Conservation (phyloP, 2,329 filamentous ascomycete species). For the Botrytis fragariae region DNA sequence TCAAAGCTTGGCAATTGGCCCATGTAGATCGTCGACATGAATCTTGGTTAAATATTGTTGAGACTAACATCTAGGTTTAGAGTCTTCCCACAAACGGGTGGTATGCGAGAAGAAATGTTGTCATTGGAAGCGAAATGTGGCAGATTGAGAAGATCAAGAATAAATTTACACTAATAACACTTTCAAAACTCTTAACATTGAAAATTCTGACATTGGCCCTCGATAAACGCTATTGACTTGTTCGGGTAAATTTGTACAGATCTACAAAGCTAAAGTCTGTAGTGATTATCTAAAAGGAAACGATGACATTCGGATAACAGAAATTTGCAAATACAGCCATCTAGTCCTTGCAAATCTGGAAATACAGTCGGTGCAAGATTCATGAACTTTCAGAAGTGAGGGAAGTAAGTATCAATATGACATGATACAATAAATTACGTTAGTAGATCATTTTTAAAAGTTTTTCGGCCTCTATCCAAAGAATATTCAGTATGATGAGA, state of each 20-base stretch:
- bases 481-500: neutral
- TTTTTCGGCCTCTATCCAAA: neutral
- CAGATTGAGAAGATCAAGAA: fast-evolving
- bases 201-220: neutral
- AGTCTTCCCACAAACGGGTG: neutral
- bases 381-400: neutral
- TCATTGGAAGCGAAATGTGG: neutral
- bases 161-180: fast-evolving
- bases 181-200: neutral
- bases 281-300: fast-evolving
- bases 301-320: neutral
- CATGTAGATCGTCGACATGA: neutral
- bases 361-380: neutral
- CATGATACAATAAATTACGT: neutral
- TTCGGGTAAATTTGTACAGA: neutral
- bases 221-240: neutral
- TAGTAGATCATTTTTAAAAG: neutral
- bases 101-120: neutral
- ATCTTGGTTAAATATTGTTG: neutral
- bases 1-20: neutral
- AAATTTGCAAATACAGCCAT: neutral
- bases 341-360: neutral
- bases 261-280: neutral
- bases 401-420: fast-evolving
- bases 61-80: neutral